Evolutionary conservation across 2,329 filamentous ascomycete genomes (phyloP), one percentile per base, ranked within the genome.

Genomic region (Kalmusia sp.): DNA sequence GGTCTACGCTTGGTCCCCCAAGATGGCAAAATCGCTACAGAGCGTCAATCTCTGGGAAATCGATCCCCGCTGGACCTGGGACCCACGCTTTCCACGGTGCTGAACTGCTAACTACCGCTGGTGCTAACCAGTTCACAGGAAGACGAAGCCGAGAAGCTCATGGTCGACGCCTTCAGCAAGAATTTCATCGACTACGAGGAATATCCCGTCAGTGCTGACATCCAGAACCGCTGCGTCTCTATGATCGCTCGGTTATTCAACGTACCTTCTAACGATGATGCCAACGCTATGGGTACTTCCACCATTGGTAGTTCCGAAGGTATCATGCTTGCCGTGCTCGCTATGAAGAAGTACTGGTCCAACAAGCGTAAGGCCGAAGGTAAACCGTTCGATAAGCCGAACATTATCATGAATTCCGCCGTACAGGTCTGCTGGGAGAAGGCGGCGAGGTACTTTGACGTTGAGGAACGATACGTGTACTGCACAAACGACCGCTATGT

Each of bases 351-450:
- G 79, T 86, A 89, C 67, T 98, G 93, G 93, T 88, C 91, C 80
- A 92, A 95, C 75, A 88, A 87, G 78, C 88, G 92, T 65, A 85
- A 89, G 72, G 92, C 90, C 4, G 90, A 86, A 64, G 93, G 92
- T 56, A 95, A 96, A 79, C 84, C 92, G 49, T 84, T 75, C 55
- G 90, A 92, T 58, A 84, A 84, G 38, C 93, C 93, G 50, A 98
- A 98, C 77, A 88, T 98, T 57, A 80, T 98, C 80, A 97, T 98
- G 93, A 95, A 91, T 66, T 92, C 91, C 22, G 93, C 93, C 27
- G 93, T 97, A 2, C 93, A 98, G 78, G 93, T 97, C 34, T 96
- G 92, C 82, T 97, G 93, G 93, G 92, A 97, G 76, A 97, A 97
- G 80, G 79, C 79, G 1, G 77, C 78, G 35, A 84, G 92, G 46